Base-by-base conservation (phyloP, 495 filamentous ascomycete genomes). In the Trichoderma asperelloides region DNA sequence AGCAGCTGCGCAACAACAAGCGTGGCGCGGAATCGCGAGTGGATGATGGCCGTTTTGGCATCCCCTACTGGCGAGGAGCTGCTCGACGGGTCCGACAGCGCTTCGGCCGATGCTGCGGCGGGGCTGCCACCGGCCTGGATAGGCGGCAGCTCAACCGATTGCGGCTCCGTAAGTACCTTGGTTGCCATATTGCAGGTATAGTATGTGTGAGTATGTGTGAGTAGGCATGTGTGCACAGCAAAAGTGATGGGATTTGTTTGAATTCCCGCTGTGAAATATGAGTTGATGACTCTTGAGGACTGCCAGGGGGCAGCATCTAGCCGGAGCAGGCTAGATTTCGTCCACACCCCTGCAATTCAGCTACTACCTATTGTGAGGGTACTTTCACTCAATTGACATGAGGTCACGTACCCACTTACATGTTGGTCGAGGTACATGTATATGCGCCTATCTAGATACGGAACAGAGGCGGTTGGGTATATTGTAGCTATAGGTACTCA, bases 1-100 rank as follows among this genome's bases (percentile, higher is more conserved):
- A 73, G 73, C 6, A 81, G 57, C 60, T 67, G 66, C 15, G 51
- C 25, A 60, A 62, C 67, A 43, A 71, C 60, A 62, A 67, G 47
- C 16, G 47, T 23, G n/a, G 47, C 47, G 5, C 47, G 49, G n/a
- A 68, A 67, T 63, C 7, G 23, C 4, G 47, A 51, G 47, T 51
- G 47, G 47, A 51, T 9, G 47, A 23, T 51, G 47, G 47, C 47
- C 47, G 47, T 51, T 51, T 51, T 51, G 47, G 18, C n/a, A n/a
- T 45, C 41, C 12, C 23, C 47, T 51, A 9, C 47, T 51, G 47
- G 47, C n/a, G 47, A 51, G 23, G 47, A 51, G 47, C n/a, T n/a
- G 5, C 16, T 51, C 2, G 47, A 51, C 47, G 47, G 18, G 23
- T 51, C 47, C 0, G 47, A 51, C 4, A 51, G n/a, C 0, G 47